phyloP scores from a whole-genome alignment of 108 stramenopile genomes.

The Discostella stelligeroides region DNA sequence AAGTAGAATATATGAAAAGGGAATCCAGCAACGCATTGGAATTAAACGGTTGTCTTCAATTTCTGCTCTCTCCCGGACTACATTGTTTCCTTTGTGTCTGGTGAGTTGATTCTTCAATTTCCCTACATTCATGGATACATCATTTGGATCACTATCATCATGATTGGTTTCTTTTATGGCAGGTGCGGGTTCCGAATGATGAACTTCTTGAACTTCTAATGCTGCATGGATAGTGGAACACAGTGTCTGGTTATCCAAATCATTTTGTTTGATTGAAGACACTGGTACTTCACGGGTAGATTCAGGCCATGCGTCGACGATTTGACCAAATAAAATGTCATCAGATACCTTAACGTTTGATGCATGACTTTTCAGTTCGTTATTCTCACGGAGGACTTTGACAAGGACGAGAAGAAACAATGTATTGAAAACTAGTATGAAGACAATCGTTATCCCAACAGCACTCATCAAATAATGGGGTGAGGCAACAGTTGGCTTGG shows the following conservation, averaged over 20 bases:
- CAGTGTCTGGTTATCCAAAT: background rate
- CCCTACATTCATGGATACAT: background rate
- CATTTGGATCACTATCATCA: background rate
- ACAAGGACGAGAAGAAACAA: constrained; percentile 32
- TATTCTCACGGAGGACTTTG: background rate
- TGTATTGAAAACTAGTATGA: constrained; percentile 24
- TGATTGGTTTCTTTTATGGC: background rate
- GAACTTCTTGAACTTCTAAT: background rate
- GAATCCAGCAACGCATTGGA: constrained; percentile 27
- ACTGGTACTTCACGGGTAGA: background rate
- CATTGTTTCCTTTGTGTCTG: background rate
- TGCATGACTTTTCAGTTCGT: background rate
- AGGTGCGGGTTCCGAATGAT: background rate
- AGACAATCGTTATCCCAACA: constrained; percentile 13
- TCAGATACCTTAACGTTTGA: background rate
- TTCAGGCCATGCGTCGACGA: too few species aligned
- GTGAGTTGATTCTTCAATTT: background rate
- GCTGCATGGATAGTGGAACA: too few species aligned
- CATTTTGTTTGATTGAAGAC: background rate
- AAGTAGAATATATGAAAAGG: constrained; percentile 30
- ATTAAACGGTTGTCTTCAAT: background rate
- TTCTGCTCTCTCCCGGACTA: background rate
- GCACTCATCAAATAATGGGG: background rate
- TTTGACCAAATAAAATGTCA: too few species aligned
- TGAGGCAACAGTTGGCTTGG: background rate